Evolutionary conservation across 1,284 basidiomycete genomes (phyloP).

Genomic region (Fomitopsis betulina): DNA sequence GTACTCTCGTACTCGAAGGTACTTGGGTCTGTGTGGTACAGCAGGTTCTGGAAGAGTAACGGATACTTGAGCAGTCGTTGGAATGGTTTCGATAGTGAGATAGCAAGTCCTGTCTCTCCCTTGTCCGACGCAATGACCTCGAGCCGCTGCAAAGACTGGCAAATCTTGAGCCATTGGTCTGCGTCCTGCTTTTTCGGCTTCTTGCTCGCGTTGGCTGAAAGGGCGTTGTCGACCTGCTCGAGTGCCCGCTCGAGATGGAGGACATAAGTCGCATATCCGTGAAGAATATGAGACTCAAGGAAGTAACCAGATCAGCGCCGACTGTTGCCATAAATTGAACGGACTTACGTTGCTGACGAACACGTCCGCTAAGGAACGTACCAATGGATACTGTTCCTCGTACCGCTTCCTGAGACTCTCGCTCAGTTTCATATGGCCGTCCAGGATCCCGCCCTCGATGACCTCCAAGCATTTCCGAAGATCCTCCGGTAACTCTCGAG

Average conservation of each 20-base stretch:
- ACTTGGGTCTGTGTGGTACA: slow-evolving; percentile 94
- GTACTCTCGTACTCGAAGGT: slow-evolving; percentile 97
- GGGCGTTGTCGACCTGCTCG: slow-evolving; percentile 78
- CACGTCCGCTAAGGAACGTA: slow-evolving; percentile 87
- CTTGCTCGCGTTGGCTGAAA: slow-evolving; percentile 60
- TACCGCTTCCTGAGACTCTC: slow-evolving; percentile 83
- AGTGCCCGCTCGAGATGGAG: slow-evolving; percentile 88
- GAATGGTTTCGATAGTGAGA: slow-evolving; percentile 95
- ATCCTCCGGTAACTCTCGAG: slow-evolving; percentile 81
- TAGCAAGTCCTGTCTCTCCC: slow-evolving; percentile 90
- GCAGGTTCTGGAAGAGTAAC: slow-evolving; percentile 94
- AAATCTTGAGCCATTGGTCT: slow-evolving; percentile 72
- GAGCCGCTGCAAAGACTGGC: slow-evolving; percentile 65
- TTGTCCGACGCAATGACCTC: slow-evolving; percentile 80
- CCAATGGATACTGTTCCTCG: slow-evolving; percentile 90
- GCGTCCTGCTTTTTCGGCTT: slow-evolving; percentile 77
- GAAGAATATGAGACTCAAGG: slow-evolving; percentile 81
- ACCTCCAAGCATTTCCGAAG: slow-evolving; percentile 81
- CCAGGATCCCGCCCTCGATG: slow-evolving; percentile 77
- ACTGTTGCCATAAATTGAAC: neutral
- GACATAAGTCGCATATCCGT: slow-evolving; percentile 90
- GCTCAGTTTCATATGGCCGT: slow-evolving; percentile 82
- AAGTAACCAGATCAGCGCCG: slow-evolving; percentile 3
- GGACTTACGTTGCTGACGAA: slow-evolving; percentile 85
- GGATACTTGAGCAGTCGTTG: slow-evolving; percentile 97